Base-by-base conservation (phyloP, 495 filamentous ascomycete genomes). In the Penicillium nucicola region DNA sequence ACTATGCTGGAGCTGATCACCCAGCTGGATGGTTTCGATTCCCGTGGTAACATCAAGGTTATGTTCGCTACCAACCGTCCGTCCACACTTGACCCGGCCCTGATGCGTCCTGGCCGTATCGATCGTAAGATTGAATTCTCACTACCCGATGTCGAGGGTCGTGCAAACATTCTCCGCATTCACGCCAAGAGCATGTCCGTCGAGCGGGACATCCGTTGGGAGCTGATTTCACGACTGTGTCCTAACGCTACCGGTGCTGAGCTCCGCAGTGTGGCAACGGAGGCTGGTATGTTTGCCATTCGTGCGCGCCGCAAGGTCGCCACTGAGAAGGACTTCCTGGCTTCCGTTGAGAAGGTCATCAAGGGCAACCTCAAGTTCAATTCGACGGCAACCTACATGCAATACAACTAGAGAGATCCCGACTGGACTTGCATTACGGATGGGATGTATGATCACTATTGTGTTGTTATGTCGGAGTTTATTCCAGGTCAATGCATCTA, bases 161-260 rank as follows among this genome's bases (percentile, higher is more conserved):
- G 93, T 51, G 93, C 93, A 57, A 97, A 97, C 77, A 96, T 98
- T 58, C 82, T 98, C 17, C 87, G 93, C 23, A 98, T 98, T 58
- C 93, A 98, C 72, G 93, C 93, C 57, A 98, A 98, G 87, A 95
- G 89, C 64, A 98, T 98, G 93, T 95, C 90, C 19, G 95, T 97
- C 28, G 93, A 98, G 81, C 84, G 93, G 19, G 93, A 98, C 68
- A 97, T 98, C 62, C 84, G 93, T 70, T 98, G 93, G 93, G 93
- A 98, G 76, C 74, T 98, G 42, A 97, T 98, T 54, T 95, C 90
- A 31, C 84, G 93, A 56, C 77, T 98, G 58, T 98, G 93, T 77
- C 93, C 93, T 51, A 97, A 98, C 74, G 86, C 89, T 50, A 98
- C 93, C 9, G 93, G 93, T 66, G 93, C 93, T 32, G 93, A 98